phyloP scores from a whole-genome alignment of 305 asterid genomes.

The Rubia occidens region DNA sequence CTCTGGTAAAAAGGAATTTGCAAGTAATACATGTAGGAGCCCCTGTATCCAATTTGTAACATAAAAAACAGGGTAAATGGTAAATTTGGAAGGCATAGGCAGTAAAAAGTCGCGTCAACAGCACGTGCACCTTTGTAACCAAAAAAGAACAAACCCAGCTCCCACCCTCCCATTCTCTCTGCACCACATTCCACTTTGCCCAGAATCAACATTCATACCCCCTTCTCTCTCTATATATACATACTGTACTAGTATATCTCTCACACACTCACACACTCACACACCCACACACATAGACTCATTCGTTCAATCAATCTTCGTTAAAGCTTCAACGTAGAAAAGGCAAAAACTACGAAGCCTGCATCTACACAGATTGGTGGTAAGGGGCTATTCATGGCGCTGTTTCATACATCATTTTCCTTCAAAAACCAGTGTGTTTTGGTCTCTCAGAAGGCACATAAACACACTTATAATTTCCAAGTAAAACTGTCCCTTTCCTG shows the following conservation, averaged over 20 bases:
- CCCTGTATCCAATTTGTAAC: no score
- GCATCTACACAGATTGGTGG: neutral
- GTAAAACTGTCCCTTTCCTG: neutral
- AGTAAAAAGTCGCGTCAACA: neutral
- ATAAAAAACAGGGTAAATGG: neutral
- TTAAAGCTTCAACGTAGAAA: neutral
- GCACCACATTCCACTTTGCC: conserved; percentile 13
- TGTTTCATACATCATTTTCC: neutral
- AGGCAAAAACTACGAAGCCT: neutral
- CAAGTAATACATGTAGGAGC: neutral
- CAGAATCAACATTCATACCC: neutral
- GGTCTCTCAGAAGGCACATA: neutral
- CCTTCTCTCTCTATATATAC: neutral
- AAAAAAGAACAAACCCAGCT: conserved; percentile 12
- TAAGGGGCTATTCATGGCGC: neutral
- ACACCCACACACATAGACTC: neutral
- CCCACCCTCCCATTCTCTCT: neutral
- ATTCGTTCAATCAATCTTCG: neutral
- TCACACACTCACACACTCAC: neutral
- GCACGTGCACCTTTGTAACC: conserved; percentile 17
- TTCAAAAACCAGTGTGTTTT: neutral
- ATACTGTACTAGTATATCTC: neutral
- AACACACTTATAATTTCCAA: neutral
- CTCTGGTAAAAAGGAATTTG: no score
- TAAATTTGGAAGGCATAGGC: neutral